Percentiles rank a stretch among this genome's conserved stretches.
These are phyloP conservation scores for Populus hybrid DNA, from an alignment of 441 rosid species.

Conservation along the genomic window DNA sequence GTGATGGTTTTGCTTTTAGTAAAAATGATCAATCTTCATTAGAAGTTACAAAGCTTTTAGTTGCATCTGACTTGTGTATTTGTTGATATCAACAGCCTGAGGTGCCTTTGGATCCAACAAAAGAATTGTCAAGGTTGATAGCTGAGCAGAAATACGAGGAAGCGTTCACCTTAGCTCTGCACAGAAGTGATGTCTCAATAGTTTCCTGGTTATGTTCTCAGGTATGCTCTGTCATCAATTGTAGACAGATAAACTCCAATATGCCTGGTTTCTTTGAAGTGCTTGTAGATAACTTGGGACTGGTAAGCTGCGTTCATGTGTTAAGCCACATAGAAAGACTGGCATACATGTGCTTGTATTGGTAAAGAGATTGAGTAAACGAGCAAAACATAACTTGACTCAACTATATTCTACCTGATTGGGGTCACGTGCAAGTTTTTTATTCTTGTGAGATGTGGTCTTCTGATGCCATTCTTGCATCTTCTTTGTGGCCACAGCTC, in stretches of 20 bases:
- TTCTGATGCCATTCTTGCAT: not conserved
- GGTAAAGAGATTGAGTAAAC: not conserved
- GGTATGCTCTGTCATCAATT: constrained; percentile 33
- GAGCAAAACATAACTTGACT: not conserved
- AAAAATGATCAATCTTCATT: not conserved
- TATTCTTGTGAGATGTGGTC: not conserved
- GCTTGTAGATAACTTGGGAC: not conserved
- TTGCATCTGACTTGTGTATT: constrained; percentile 11
- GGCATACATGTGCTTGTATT: not conserved
- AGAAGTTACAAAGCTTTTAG: not conserved
- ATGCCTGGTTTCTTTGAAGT: not conserved
- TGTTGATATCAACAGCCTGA: constrained; percentile 33
- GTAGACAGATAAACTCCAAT: not conserved
- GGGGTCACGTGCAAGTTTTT: not conserved
- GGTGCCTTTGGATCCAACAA: constrained; percentile 60
- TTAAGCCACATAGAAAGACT: not conserved
- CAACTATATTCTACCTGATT: not conserved
- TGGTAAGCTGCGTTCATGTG: not conserved
- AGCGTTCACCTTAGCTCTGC: constrained; percentile 65
- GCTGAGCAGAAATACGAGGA: constrained; percentile 63
- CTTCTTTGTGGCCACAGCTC: not conserved
- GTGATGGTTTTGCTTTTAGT: not conserved
- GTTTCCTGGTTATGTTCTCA: constrained; percentile 84
- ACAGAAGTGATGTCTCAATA: constrained; percentile 68
- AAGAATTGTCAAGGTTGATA: constrained; percentile 64